Evolutionary conservation across 179 eudicot species (phyloP).

Genomic region (Silene coronaria): DNA sequence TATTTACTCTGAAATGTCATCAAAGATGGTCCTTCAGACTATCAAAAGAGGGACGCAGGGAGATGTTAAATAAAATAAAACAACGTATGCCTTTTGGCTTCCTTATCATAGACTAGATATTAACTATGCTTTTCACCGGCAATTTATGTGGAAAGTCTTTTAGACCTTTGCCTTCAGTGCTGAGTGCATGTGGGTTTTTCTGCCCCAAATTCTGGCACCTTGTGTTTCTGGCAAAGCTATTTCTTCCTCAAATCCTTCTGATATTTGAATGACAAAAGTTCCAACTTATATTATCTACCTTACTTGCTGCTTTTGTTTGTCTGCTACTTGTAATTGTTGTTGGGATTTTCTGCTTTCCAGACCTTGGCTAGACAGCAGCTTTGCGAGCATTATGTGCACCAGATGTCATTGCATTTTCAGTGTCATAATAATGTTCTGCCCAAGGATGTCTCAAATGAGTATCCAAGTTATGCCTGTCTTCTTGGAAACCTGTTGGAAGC

Average conservation of each 20-base stretch:
- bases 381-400: conserved; percentile 65
- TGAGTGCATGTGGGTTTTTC: neutral
- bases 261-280: neutral
- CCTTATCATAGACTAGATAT: neutral
- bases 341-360: conserved; percentile 37
- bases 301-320: conserved; percentile 5
- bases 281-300: neutral
- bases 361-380: conserved; percentile 49
- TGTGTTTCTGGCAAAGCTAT: neutral
- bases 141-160: neutral
- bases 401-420: conserved; percentile 57
- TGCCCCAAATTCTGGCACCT: neutral
- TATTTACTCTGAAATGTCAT: conserved; percentile 6
- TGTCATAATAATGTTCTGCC: conserved; percentile 55
- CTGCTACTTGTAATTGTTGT: conserved; percentile 4
- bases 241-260: neutral
- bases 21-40: neutral
- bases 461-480: conserved; percentile 93
- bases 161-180: neutral
- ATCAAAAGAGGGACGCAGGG: neutral
- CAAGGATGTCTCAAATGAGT: conserved; percentile 57
- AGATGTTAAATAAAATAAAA: neutral
- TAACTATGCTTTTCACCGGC: neutral
- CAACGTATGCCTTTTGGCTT: neutral
- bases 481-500: conserved; percentile 82